A percentile compares a stretch with the other conserved stretches of the same genome.
phyloP scores from a whole-genome alignment of 176 grass and related monocot genomes.

The Cenchrus fungigraminus region DNA sequence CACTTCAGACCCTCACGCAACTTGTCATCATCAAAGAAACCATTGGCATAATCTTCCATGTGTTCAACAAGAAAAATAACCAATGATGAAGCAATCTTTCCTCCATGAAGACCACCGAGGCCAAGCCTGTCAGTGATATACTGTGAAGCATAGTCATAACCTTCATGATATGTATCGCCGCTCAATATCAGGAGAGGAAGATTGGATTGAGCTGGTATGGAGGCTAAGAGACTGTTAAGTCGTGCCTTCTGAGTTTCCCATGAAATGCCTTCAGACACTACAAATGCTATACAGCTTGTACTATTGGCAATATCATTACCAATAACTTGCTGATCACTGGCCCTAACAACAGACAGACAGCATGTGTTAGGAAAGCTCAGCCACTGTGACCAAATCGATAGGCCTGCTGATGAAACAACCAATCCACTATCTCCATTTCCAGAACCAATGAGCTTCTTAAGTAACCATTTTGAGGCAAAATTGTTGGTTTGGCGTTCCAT shows the following conservation, averaged over 20 bases:
- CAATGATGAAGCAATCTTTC: slow-evolving; percentile 55
- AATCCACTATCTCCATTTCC: slow-evolving; percentile 45
- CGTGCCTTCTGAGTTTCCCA: slow-evolving; percentile 72
- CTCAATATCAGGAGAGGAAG: slow-evolving; percentile 82
- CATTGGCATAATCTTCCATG: slow-evolving; percentile 41
- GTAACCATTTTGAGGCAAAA: slow-evolving; percentile 72
- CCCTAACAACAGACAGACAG: slow-evolving; percentile 73
- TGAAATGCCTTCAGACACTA: slow-evolving; percentile 75
- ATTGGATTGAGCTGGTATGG: slow-evolving; percentile 64
- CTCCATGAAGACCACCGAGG: slow-evolving; percentile 44
- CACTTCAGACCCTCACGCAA: slow-evolving; percentile 75
- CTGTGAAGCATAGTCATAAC: slow-evolving; percentile 49
- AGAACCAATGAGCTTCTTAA: slow-evolving; percentile 76
- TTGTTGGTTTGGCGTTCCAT: slow-evolving; percentile 36
- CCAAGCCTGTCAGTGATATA: slow-evolving; percentile 65
- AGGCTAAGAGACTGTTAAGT: slow-evolving; percentile 62
- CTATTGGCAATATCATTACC: slow-evolving; percentile 48
- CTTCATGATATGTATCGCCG: slow-evolving; percentile 58
- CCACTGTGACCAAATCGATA: slow-evolving; percentile 77
- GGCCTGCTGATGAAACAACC: slow-evolving; percentile 43
- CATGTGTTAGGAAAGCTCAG: slow-evolving; percentile 44
- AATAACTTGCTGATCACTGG: slow-evolving; percentile 54
- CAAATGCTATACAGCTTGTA: slow-evolving; percentile 64
- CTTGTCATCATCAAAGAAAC: slow-evolving; percentile 75
- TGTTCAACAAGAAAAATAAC: slow-evolving; percentile 67